These are phyloP conservation scores for Cladosporium sp. DNA, from an alignment of 2,329 filamentous ascomycete genomes.

Conservation along the genomic window DNA sequence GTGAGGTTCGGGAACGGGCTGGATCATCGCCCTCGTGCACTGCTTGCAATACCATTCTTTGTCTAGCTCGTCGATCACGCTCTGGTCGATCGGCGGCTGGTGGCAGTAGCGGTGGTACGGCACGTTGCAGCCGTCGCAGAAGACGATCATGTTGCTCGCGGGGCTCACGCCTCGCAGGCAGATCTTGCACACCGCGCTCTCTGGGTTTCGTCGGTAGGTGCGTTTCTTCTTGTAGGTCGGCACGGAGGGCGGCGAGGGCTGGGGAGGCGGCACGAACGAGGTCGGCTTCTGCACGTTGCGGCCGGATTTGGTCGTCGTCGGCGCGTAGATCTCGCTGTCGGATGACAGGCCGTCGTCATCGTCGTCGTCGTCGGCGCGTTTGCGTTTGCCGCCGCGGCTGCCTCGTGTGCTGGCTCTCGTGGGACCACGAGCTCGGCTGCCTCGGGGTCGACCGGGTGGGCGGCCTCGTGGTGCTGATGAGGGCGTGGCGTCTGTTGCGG, in stretches of 20 bases:
- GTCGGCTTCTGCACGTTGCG: constrained; percentile 63
- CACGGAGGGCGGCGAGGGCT: constrained; percentile 37
- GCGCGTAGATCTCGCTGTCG: constrained; percentile 41
- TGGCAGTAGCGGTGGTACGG: constrained; percentile 81
- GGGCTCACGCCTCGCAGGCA: constrained; percentile 69
- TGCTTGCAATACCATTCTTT: constrained; percentile 65
- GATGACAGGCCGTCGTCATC: constrained; percentile 31
- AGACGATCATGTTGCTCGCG: constrained; percentile 71
- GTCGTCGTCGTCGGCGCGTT: constrained; percentile 32
- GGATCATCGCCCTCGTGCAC: constrained; percentile 49
- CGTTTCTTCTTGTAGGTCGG: constrained; percentile 50
- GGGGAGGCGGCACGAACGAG: constrained; percentile 53
- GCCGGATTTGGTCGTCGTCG: constrained; percentile 65
- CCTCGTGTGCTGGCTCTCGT: constrained; percentile 11
- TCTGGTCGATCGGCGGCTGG: constrained; percentile 64
- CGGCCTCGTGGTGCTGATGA: constrained; percentile 8
- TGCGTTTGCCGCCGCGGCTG: constrained; percentile 27
- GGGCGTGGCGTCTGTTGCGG: constrained; percentile 6
- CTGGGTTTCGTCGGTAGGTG: constrained; percentile 47
- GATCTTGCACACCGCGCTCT: constrained; percentile 60
- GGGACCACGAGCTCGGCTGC: constrained; percentile 9
- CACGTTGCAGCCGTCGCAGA: constrained; percentile 74
- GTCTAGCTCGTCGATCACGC: constrained; percentile 59
- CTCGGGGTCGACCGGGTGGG: constrained; percentile 8
- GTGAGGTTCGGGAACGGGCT: constrained; percentile 36